phyloP scores from a whole-genome alignment of 768 basidiomycete species.

The Serendipita vermifera region DNA sequence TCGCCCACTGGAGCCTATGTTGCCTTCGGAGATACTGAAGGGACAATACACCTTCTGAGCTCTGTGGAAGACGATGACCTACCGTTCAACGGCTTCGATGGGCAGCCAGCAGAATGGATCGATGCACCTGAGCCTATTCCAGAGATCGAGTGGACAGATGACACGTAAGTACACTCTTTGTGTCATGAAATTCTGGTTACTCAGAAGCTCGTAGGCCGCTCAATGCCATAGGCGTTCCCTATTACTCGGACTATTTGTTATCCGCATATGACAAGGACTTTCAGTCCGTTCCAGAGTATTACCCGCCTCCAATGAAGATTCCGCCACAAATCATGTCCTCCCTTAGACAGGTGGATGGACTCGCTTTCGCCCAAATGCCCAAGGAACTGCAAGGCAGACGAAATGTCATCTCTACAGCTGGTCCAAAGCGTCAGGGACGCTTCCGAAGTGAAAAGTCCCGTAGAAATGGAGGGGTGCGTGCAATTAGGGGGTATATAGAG shows the following conservation, averaged over 20 bases:
- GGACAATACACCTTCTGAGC: slow-evolving; percentile 67
- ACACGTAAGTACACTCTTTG: slow-evolving; percentile 46
- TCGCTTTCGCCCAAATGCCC: slow-evolving; percentile 81
- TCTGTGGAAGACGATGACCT: slow-evolving; percentile 39
- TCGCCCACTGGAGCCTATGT: slow-evolving; percentile 84
- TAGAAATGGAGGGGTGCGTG: slow-evolving; percentile 34
- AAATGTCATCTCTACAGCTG: slow-evolving; percentile 52
- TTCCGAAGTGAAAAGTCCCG: slow-evolving; percentile 72
- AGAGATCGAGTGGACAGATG: slow-evolving; percentile 66
- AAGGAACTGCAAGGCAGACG: slow-evolving; percentile 73
- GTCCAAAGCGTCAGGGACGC: slow-evolving; percentile 42
- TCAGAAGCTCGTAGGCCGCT: slow-evolving; percentile 48
- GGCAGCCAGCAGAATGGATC: slow-evolving; percentile 74
- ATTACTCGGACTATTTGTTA: slow-evolving; percentile 60
- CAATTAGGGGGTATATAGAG: background rate
- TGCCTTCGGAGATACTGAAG: slow-evolving; percentile 83
- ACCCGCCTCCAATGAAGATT: slow-evolving; percentile 63
- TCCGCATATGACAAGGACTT: slow-evolving; percentile 43
- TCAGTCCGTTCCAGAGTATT: slow-evolving; percentile 26
- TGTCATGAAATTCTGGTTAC: background rate
- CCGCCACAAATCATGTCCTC: slow-evolving; percentile 61
- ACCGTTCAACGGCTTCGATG: slow-evolving; percentile 84
- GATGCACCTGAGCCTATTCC: slow-evolving; percentile 56
- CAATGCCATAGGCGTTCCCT: slow-evolving; percentile 78
- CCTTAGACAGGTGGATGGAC: slow-evolving; percentile 78